phyloP scores from a whole-genome alignment of 1,139 yeast species.

The Williopsis jadinii region DNA sequence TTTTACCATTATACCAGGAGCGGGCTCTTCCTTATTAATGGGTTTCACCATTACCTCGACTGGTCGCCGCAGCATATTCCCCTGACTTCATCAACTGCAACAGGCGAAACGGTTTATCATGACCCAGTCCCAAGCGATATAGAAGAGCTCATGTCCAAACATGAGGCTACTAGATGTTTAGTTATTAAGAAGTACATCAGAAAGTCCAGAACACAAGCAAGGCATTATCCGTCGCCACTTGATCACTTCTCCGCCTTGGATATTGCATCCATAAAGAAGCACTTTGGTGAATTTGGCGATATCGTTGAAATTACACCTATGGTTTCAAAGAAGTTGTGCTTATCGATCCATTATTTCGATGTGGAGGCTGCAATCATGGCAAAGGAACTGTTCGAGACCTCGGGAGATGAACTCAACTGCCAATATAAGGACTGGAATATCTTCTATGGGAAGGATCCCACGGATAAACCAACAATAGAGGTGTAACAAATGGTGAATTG shows the following conservation, averaged over 20 bases:
- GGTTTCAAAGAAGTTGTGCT: constrained; percentile 56
- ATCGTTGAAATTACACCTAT: constrained; percentile 61
- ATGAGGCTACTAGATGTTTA: constrained; percentile 33
- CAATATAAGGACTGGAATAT: constrained; percentile 56
- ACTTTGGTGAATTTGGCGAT: constrained; percentile 52
- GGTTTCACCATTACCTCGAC: constrained; percentile 36
- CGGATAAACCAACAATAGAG: constrained; percentile 43
- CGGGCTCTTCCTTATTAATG: constrained; percentile 58
- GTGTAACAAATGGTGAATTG: not conserved
- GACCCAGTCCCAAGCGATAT: constrained; percentile 27
- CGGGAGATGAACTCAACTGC: constrained; percentile 30
- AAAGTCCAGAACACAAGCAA: constrained; percentile 3
- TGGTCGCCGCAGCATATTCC: constrained; percentile 23
- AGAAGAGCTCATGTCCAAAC: constrained; percentile 26
- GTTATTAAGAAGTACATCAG: constrained; percentile 28
- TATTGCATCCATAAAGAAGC: constrained; percentile 34
- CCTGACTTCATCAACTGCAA: not conserved
- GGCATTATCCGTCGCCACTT: constrained; percentile 27
- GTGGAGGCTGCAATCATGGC: constrained; percentile 60
- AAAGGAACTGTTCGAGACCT: constrained; percentile 37
- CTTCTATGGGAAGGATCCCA: constrained; percentile 62
- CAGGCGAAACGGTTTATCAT: constrained; percentile 10
- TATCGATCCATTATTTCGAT: constrained; percentile 57
- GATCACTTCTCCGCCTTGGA: constrained; percentile 31
- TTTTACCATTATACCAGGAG: constrained; percentile 51